phyloP scores from a whole-genome alignment of 1,139 yeast genomes.

The Meyerozyma athensensis region DNA sequence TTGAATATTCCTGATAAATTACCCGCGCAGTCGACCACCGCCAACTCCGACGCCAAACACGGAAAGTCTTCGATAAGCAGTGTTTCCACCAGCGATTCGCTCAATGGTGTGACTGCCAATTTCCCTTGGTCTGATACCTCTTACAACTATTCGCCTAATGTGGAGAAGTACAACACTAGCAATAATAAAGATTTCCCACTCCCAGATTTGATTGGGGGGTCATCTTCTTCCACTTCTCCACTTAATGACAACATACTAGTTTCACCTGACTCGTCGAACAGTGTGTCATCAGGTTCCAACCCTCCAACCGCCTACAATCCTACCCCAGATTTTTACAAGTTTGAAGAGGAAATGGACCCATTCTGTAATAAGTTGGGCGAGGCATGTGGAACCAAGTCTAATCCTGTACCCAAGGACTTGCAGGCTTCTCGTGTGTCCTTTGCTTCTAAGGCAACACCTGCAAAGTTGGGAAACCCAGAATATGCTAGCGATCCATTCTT shows the following conservation, averaged over 20 bases:
- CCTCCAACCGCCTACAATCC: constrained; percentile 14
- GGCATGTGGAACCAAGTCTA: constrained; percentile 78
- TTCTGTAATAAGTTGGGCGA: constrained; percentile 72
- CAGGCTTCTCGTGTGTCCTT: constrained; percentile 15
- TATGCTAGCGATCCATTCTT: constrained; percentile 28
- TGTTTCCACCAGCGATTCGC: not conserved
- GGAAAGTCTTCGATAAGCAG: not conserved
- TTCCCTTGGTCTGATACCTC: not conserved
- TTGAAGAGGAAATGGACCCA: constrained; percentile 46
- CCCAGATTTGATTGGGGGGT: constrained; percentile 34
- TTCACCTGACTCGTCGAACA: constrained; percentile 29
- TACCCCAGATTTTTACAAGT: constrained; percentile 16
- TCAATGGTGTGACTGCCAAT: not conserved
- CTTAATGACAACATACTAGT: constrained; percentile 36
- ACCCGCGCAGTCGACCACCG: not conserved
- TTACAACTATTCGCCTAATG: not conserved
- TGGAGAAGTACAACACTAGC: constrained; percentile 2
- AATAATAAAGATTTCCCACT: constrained; percentile 14
- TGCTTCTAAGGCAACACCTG: constrained; percentile 6
- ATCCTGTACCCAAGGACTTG: constrained; percentile 59
- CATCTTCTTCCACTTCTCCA: constrained; percentile 35
- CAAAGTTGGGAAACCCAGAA: constrained; percentile 11
- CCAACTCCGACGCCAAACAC: too few relatives aligned
- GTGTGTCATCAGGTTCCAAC: constrained; percentile 9
- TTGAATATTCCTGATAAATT: constrained; percentile 10